Base-by-base conservation (phyloP, 2,329 filamentous ascomycete species). In the Xylariaceae sp. region DNA sequence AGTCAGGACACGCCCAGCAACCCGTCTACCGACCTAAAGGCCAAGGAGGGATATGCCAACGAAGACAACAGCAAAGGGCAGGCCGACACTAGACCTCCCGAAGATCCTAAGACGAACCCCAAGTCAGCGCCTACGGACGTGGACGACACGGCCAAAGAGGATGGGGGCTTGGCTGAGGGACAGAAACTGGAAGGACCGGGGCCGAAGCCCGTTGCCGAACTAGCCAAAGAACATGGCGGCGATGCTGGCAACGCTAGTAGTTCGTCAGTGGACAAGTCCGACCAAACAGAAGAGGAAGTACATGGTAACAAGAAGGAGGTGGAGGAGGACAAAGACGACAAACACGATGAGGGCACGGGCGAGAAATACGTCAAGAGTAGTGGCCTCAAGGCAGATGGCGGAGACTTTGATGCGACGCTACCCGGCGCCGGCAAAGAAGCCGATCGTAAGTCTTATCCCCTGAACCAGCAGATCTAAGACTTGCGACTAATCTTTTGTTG, bases 391-490 rank as follows among this genome's bases (percentile, higher is more conserved):
- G 76, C 78, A 12, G 80, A 86, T 27, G 81, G 81, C 1, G 81
- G 81, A 5, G 69, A 84, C 50, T 83, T 84, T 54, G 81, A 85
- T 51, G 78, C 75, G 3, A 64, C 70, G 6, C 73, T 73, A 43
- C 73, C 79, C 0, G 81, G 81, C 9, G 82, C 82, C 9, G 80
- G 78, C 3, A 64, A 61, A 24, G 82, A 86, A 59, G 81, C 81
- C 44, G 78, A 83, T 49, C 72, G 82, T 81, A 60, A 63, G 71
- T 68, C 30, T 23, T 6, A 17, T 34, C 27, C 8, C 1, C 9
- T 17, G 21, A 6, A 18, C 5, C 11, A 6, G 21, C 21, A 24
- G 21, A 24, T 7, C 6, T 24, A 11, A 7, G 21, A 11, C 18
- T 23, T 19, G 27, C 37, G 36, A 44, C 24, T 31, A 23, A 13